phyloP scores from a whole-genome alignment of 2,329 filamentous ascomycete genomes.

The Tolypocladium endophyticum region DNA sequence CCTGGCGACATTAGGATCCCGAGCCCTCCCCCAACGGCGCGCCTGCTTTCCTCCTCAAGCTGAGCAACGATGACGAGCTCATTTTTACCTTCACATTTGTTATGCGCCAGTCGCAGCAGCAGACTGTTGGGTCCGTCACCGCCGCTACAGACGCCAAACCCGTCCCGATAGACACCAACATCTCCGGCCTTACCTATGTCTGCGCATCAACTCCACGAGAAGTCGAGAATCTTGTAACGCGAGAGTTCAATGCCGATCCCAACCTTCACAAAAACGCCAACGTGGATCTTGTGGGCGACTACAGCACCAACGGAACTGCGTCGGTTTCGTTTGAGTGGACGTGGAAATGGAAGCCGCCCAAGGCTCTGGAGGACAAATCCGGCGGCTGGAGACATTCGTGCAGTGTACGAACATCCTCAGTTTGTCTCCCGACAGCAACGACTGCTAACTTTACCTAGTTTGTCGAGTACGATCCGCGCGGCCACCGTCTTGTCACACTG shows the following conservation, averaged over 20 bases:
- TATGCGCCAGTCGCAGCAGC: constrained; percentile 42
- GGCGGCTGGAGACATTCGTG: constrained; percentile 95
- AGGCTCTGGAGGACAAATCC: constrained; percentile 65
- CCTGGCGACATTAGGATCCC: constrained; percentile 52
- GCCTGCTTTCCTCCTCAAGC: constrained; percentile 74
- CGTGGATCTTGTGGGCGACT: constrained; percentile 90
- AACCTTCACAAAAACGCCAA: constrained; percentile 97
- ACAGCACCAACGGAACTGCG: constrained; percentile 67
- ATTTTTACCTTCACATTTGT: constrained; percentile 89
- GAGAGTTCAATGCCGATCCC: constrained; percentile 93
- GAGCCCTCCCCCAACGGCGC: constrained; percentile 43
- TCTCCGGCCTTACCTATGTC: constrained; percentile 85
- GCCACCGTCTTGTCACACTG: constrained; percentile 78
- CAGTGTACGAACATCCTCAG: constrained; percentile 47
- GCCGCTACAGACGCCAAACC: constrained; percentile 38
- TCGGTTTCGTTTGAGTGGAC: constrained; percentile 89
- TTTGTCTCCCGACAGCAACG: neutral
- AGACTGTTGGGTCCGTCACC: constrained; percentile 24
- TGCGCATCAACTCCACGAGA: constrained; percentile 79
- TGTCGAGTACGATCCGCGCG: constrained; percentile 91
- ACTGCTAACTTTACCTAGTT: constrained; percentile 46
- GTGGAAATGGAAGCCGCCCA: constrained; percentile 95
- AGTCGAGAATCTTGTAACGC: constrained; percentile 84
- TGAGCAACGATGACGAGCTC: constrained; percentile 85
- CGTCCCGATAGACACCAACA: constrained; percentile 54